Base-by-base conservation (phyloP, 2,329 filamentous ascomycete species). In the Penicillium sp. region DNA sequence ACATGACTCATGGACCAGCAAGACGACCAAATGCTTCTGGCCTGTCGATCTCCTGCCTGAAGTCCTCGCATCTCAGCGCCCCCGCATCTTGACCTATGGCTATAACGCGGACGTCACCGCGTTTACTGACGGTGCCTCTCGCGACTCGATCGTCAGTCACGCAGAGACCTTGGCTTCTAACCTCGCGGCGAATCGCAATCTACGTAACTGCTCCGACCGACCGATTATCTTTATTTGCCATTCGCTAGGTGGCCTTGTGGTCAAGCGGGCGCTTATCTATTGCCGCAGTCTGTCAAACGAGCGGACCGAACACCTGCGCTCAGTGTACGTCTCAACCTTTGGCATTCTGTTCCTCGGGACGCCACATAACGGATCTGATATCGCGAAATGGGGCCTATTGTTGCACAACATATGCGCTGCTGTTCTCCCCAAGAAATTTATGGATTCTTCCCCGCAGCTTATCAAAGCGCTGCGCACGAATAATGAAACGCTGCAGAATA, bases 191-290 rank as follows among this genome's bases (percentile, higher is more conserved):
- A 88, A 88, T 69, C 82, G 89, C 62, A 84, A 82, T 66, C 66
- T 75, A 49, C 72, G 72, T 58, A 63, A 82, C 52, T 84, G 83
- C 5, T 75, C 78, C 33, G 79, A 81, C 25, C 85, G 87, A 45
- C 88, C 89, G 5, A 90, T 93, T 64, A 87, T 93, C 59, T 93
- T 89, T 80, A 84, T 92, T 35, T 88, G 84, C 50, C 89, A 92
- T 72, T 90, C 88, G 52, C 78, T 92, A 2, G 90, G 89, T 4
- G 90, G 89, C 7, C 84, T 92, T 58, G 77, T 92, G 2, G 82
- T 89, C 51, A 92, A 92, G 72, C 80, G 87, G 47, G 86, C 88
- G 1, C 75, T 92, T 48, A 80, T 89, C 50, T 86, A 89, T 69
- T 88, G 87, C 46, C 83, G 84, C 62, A 87, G 86, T 65, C 70